Evolutionary conservation across 148 eudicot species (phyloP), one percentile per base, ranked within the genome.

Genomic region (Talinum fruticosum): DNA sequence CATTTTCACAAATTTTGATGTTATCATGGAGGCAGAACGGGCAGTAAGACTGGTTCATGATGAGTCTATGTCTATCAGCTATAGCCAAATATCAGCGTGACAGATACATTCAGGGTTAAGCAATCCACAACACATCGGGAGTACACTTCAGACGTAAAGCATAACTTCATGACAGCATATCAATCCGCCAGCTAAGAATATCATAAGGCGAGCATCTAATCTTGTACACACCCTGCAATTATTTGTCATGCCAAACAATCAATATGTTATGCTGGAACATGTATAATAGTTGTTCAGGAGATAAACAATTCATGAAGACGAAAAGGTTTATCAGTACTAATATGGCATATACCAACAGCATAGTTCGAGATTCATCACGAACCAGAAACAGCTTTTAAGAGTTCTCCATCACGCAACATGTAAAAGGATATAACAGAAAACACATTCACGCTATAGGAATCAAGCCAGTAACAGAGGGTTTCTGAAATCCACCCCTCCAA

Each of bases 181-280:
- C 92, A 89, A 89, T 89, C 97, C 95, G 83, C 96, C 98, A 90
- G 97, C 93, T 88, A 93, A 90, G 90, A 86, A 87, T 91, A 96
- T 91, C 97, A 96, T 78, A 94, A 90, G 89, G 89, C 83, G 89
- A 88, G 88, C 97, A 94, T 77, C 88, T 93, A 91, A 86, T 89
- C 98, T 85, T 87, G 93, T 89, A 87, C 81, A 86, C 82, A 86
- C 85, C 99, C 99, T 96, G 99, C 99, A 96, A 93, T 93, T 91
- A 83, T 89, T 86, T 84, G 85, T 69, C 97, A 92, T 88, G 92
- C 98, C 98, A 89, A 89, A 66, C 78, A 81, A 93, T 91, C 95
- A 93, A 96, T 87, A 89, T 79, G 74, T 51, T 84, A 84, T 81
- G 83, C 85, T 76, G 69, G 47, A 68, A 84, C 81, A 80, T 51